These are phyloP conservation scores for Vigna radiata DNA, from an alignment of 306 rosid genomes.

Conservation along the genomic window DNA sequence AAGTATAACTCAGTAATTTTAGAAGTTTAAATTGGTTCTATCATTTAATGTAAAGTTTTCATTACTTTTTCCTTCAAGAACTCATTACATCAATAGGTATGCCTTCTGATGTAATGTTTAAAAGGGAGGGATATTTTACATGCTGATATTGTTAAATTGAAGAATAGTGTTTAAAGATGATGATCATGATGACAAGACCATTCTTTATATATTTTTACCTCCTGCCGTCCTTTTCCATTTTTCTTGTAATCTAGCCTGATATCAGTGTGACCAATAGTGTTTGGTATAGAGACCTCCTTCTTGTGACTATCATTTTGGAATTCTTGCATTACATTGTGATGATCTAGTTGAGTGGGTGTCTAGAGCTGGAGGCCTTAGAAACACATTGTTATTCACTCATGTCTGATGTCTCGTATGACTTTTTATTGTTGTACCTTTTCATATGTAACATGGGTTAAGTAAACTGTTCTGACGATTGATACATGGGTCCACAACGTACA, in stretches of 20 bases:
- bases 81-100: background rate
- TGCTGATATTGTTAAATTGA: conserved; percentile 3
- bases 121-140: background rate
- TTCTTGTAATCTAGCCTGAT: background rate
- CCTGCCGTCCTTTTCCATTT: conserved; percentile 3
- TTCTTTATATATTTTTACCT: background rate
- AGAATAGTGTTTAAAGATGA: conserved; percentile 2
- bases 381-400: background rate
- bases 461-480: background rate
- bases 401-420: background rate
- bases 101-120: background rate
- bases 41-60: conserved; percentile 8
- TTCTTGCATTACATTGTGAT: background rate
- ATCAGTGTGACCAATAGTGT: background rate
- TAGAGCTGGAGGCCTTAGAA: background rate
- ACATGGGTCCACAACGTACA: background rate
- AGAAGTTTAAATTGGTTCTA: background rate
- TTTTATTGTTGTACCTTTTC: background rate
- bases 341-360: background rate
- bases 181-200: background rate
- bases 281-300: background rate
- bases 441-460: background rate
- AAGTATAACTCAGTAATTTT: conserved; percentile 13
- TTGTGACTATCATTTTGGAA: background rate
- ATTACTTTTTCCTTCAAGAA: background rate